Evolutionary conservation across 139 green algal genomes (phyloP).

Genomic region (Microglena sp.): DNA sequence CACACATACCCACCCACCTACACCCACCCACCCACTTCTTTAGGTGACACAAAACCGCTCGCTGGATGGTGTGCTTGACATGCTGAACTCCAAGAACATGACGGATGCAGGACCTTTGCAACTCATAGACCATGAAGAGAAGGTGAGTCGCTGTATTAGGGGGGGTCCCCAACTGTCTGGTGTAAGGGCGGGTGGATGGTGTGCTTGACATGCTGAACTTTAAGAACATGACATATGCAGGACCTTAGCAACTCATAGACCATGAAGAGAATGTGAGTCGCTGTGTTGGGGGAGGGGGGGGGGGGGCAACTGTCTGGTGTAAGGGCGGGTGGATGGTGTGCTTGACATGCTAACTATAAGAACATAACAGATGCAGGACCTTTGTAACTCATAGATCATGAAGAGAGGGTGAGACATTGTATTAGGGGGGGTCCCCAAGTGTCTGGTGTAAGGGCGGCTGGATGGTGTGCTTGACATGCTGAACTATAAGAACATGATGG

Average conservation of each 20-base stretch:
- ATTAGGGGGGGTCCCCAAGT: too few relatives aligned
- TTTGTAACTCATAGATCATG: conserved; percentile 66
- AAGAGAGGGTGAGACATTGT: conserved; percentile 21
- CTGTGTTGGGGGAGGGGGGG: too few relatives aligned
- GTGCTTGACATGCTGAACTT: conserved; percentile 90
- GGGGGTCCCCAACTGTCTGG: too few relatives aligned
- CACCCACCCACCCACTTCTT: too few relatives aligned
- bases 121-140: conserved; percentile 58
- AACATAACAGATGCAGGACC: conserved; percentile 88
- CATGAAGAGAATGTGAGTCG: conserved; percentile 33
- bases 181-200: too few relatives aligned
- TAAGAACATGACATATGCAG: conserved; percentile 82
- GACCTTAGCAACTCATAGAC: conserved; percentile 74
- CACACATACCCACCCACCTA: too few relatives aligned
- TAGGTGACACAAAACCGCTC: conserved; percentile 63
- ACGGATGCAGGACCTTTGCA: conserved; percentile 86
- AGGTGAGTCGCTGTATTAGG: conserved; percentile 17
- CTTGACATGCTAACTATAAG: conserved; percentile 85
- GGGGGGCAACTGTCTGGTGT: too few relatives aligned
- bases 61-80: conserved; percentile 88
- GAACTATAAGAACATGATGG: conserved; percentile 83
- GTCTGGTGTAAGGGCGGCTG: too few relatives aligned
- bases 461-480: conserved; percentile 90
- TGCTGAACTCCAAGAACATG: conserved; percentile 80
- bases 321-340: conserved; percentile 94